phyloP scores from a whole-genome alignment of 1,284 basidiomycete genomes.

The Testicularia cyperi region DNA sequence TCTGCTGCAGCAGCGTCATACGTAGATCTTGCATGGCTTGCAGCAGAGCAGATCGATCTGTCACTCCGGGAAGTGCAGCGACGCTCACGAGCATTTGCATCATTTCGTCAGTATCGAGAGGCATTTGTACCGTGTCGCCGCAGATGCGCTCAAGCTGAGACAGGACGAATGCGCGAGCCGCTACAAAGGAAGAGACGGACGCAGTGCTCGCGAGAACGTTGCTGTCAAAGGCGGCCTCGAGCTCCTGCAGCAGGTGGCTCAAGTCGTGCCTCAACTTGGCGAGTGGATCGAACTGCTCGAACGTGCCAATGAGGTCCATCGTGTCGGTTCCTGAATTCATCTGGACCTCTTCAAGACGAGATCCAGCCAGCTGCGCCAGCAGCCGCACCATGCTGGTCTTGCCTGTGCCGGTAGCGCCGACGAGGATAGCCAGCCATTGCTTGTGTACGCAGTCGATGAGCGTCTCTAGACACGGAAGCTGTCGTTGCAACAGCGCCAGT shows the following conservation, averaged over 20 bases:
- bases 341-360: slow-evolving; percentile 71
- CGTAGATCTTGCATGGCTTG: too few relatives aligned
- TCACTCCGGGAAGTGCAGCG: too few relatives aligned
- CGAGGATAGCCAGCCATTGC: slow-evolving; percentile 85
- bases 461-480: slow-evolving; percentile 74
- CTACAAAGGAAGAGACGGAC: slow-evolving; percentile 3
- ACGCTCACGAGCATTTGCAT: too few relatives aligned
- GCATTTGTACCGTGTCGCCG: too few relatives aligned
- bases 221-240: slow-evolving; percentile 9
- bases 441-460: slow-evolving; percentile 74
- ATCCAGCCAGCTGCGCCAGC: slow-evolving; percentile 74
- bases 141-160: neutral
- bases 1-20: slow-evolving; percentile 8
- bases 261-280: slow-evolving; percentile 9
- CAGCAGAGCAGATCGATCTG: too few relatives aligned
- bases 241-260: slow-evolving; percentile 8
- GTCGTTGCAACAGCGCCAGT: slow-evolving; percentile 67
- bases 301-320: slow-evolving; percentile 89
- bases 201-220: slow-evolving; percentile 2
- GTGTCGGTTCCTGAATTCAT: slow-evolving; percentile 89
- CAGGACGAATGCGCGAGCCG: slow-evolving; percentile 7
- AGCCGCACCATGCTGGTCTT: slow-evolving; percentile 77
- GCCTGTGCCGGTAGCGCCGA: slow-evolving; percentile 74
- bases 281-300: slow-evolving; percentile 73
- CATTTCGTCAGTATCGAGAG: too few relatives aligned